Evolutionary conservation across 2,329 filamentous ascomycete genomes (phyloP).

Genomic region (Aquanectria penicillioides): DNA sequence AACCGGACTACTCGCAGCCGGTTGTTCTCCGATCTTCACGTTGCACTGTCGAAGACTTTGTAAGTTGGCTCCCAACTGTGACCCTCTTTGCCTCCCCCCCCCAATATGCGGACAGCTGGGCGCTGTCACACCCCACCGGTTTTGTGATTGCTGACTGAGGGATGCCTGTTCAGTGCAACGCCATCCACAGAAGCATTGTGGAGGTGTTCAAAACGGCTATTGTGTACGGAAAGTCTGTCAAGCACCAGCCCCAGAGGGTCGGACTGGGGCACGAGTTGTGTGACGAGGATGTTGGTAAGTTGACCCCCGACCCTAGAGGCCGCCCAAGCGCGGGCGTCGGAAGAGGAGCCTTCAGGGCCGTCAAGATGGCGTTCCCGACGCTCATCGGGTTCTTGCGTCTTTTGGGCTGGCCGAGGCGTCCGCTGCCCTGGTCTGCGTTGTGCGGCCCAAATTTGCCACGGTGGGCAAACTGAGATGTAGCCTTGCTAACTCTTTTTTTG

Average conservation of each 20-base stretch:
- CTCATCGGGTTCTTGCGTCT: conserved; percentile 34
- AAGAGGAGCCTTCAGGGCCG: conserved; percentile 23
- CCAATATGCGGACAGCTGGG: conserved; percentile 22
- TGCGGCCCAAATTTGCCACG: conserved; percentile 23
- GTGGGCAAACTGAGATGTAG: conserved; percentile 23
- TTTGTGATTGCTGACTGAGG: conserved; percentile 45
- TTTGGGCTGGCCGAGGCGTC: conserved; percentile 25
- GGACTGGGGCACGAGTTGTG: conserved; percentile 90
- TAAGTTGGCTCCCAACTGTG: conserved; percentile 61
- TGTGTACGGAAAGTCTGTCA: conserved; percentile 97
- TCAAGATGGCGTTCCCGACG: conserved; percentile 33
- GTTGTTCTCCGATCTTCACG: conserved; percentile 86
- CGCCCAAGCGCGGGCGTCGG: conserved; percentile 21
- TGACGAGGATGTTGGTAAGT: conserved; percentile 95
- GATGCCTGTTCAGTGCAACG: conserved; percentile 78
- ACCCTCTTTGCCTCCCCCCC: conserved; percentile 7
- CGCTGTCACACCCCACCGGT: conserved; percentile 19
- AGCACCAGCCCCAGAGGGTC: conserved; percentile 97
- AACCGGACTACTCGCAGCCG: conserved; percentile 90
- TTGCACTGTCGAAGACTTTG: conserved; percentile 96
- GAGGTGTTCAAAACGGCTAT: conserved; percentile 96
- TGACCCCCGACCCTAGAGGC: conserved; percentile 21
- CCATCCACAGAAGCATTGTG: conserved; percentile 94
- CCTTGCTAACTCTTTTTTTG: conserved; percentile 43
- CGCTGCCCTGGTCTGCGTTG: conserved; percentile 23